Conservation (phyloP, 2,329 filamentous ascomycete genomes). For the Tolypocladium ovalisporum region DNA sequence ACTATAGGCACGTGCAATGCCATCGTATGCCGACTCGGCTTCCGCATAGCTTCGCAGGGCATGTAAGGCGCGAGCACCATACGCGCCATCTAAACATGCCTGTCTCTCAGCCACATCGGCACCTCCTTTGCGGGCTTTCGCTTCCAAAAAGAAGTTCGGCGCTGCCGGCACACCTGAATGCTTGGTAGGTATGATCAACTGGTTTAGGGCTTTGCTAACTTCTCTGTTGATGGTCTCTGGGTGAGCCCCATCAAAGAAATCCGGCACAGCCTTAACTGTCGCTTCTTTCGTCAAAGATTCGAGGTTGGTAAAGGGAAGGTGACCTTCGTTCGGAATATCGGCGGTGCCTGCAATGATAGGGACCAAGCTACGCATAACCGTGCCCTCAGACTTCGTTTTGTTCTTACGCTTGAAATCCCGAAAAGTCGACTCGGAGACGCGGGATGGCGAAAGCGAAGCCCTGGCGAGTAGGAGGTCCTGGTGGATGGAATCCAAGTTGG, state of each 20-base stretch:
- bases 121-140: conserved; percentile 22
- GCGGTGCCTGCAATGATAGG: conserved; percentile 1
- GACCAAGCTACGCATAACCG: not conserved
- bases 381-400: not conserved
- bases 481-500: conserved; percentile 1
- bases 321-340: conserved; percentile 1
- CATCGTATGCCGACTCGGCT: too few species aligned
- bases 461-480: not conserved
- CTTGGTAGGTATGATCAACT: not conserved
- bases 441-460: conserved; percentile 4
- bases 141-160: conserved; percentile 31
- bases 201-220: not conserved
- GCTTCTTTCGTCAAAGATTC: not conserved
- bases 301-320: not conserved
- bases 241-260: not conserved
- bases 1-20: too few species aligned
- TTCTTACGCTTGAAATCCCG: not conserved
- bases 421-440: not conserved
- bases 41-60: too few species aligned
- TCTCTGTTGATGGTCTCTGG: too few species aligned
- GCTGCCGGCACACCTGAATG: conserved; percentile 11
- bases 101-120: conserved; percentile 19
- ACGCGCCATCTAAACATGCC: conserved; percentile 21
- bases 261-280: not conserved
- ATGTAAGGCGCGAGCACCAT: too few species aligned